Evolutionary conservation across 768 basidiomycete genomes (phyloP), one percentile per base, ranked within the genome.

Genomic region (Mycena olivaceomarginata): DNA sequence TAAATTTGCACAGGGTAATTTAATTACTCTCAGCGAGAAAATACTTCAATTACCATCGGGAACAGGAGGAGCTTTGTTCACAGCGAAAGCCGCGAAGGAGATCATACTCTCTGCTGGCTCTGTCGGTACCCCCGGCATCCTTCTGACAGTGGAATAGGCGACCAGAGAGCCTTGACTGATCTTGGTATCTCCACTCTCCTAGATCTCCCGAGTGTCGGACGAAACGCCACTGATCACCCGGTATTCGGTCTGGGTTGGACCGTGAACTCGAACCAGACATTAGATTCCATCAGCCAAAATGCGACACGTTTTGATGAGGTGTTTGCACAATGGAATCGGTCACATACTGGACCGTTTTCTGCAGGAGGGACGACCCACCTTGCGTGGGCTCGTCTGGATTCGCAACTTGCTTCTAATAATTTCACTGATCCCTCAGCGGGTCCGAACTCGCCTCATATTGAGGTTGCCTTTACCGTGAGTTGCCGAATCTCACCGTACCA

Each of bases 41-140:
- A 15, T 15, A 1, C 3, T 43, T 16, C 22, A 18, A 64, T 43
- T 5, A 7, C 13, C 18, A 20, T 31, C 48, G 7, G 39, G n/a
- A 5, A 37, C 51, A 31, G 22, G 41, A 18, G 68, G 56, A 10
- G 10, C 9, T 8, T 56, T 70, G 1, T 57, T 56, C 46, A 56
- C 66, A 56, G 72, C 83, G 7, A 73, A 72, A 6, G 85, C 85
- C 1, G 45, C 40, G 0, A 85, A 83, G 43, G 85, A 87, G 62
- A 68, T 87, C 43, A 83, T 86, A 18, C 72, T 86, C 3, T 84
- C 86, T 5, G 85, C 84, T 4, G 86, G 86, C 5, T 72, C 84
- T 1, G 78, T 85, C 63, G 83, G 83, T 9, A 85, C 84, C 2
- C 82, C 67, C n/a, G 22, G 16, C 18, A 63, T 74, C 37, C 67